Evolutionary conservation across 345 rosid genomes (phyloP).

Genomic region (Nephelium lappaceum): DNA sequence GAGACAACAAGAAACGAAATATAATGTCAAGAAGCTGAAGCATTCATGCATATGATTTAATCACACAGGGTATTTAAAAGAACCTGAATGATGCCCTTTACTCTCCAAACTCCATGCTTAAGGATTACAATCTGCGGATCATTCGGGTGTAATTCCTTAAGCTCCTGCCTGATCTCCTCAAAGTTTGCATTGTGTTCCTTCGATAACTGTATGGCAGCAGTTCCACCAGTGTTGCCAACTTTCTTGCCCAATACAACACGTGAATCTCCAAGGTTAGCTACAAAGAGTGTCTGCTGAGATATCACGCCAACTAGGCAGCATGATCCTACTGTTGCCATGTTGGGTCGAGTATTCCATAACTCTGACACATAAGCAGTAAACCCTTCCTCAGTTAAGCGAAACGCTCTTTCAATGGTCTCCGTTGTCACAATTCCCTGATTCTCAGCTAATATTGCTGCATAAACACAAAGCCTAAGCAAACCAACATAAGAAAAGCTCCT

Average conservation of each 20-base stretch:
- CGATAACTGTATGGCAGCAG: conserved; percentile 80
- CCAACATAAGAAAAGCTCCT: conserved; percentile 59
- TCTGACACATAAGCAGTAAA: conserved; percentile 74
- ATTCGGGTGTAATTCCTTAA: conserved; percentile 75
- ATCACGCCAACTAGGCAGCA: conserved; percentile 94
- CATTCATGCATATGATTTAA: conserved; percentile 7
- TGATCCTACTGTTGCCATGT: conserved; percentile 75
- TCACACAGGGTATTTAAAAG: conserved; percentile 13
- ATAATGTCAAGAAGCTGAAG: not conserved
- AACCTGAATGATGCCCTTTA: conserved; percentile 96
- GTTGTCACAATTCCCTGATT: conserved; percentile 64
- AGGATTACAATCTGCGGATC: conserved; percentile 86
- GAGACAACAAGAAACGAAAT: not conserved
- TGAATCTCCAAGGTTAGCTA: conserved; percentile 90
- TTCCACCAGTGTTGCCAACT: conserved; percentile 67
- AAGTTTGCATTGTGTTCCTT: conserved; percentile 88
- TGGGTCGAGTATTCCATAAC: conserved; percentile 59
- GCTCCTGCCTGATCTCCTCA: conserved; percentile 81
- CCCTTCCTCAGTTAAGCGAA: conserved; percentile 76
- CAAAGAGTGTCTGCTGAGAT: conserved; percentile 68
- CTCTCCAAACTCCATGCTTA: conserved; percentile 94
- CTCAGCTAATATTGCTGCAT: conserved; percentile 83
- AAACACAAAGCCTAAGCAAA: conserved; percentile 77
- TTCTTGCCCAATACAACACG: conserved; percentile 84
- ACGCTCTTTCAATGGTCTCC: conserved; percentile 75